Base-by-base conservation (phyloP, 208 protist species). In the Acanthamoeba culbertsoni region DNA sequence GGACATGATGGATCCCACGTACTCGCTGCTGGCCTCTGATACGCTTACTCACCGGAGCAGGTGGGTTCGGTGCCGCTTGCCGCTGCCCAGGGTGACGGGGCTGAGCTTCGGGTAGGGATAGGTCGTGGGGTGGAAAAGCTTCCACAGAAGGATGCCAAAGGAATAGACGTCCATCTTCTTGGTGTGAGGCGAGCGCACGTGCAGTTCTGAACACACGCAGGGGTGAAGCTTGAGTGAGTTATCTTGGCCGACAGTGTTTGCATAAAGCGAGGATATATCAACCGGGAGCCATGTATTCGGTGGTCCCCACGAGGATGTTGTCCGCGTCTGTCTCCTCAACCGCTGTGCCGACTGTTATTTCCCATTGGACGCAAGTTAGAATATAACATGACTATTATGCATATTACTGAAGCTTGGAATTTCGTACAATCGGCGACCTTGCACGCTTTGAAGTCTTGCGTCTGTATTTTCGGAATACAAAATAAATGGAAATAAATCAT, bases 121-220 rank as follows among this genome's bases (percentile, higher is more conserved):
- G n/a, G 40, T 51, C 5, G 37, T 12, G 18, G 86, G 86, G 46
- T 91, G 59, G 46, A 91, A 91, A 48, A 91, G 86, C 86, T 73
- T 46, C 86, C 86, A 91, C 55, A 91, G 86, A 23, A 91, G 55
- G 16, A 91, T 91, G 37, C 26, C 86, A 31, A 91, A 91, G 12
- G 57, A 75, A 37, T 75, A 91, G 55, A 91, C 86, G 62, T 91
- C 86, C 86, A 91, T 91, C 86, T 71, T 65, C 53, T 65, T 68
- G 51, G 33, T 62, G 42, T 91, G 84, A 8, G 71, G 71, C 23
- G 16, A 33, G 20, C 71, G 71, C 71, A 51, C 26, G 23, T 82
- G 71, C 40, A 82, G 35, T 7, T 82, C 71, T 77, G 63, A 16
- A 26, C 28, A n/a, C n/a, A n/a, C n/a, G n/a, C n/a, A n/a, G n/a